Evolutionary conservation across 371 early-diverging fungal species (phyloP).

Genomic region (Nematocida parisii): DNA sequence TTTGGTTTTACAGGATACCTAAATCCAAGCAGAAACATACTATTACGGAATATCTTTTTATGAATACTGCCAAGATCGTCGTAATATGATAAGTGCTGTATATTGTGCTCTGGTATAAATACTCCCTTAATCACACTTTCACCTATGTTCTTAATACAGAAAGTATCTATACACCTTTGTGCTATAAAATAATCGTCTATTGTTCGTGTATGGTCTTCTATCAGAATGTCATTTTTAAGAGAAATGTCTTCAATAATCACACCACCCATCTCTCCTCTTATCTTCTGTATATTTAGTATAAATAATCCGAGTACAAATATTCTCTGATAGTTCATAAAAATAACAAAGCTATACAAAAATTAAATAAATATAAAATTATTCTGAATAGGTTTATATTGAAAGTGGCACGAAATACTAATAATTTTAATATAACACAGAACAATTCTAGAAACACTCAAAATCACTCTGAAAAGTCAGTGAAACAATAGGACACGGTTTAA

Average conservation of each 20-base stretch:
- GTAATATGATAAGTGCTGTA: constrained; percentile 14
- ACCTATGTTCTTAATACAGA: background rate
- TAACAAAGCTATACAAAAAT: too few relatives aligned
- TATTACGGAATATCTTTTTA: background rate
- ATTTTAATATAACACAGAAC: too few relatives aligned
- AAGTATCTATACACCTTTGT: constrained; percentile 11
- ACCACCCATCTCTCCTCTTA: background rate
- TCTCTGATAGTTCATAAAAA: too few relatives aligned
- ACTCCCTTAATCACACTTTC: background rate
- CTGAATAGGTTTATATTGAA: too few relatives aligned
- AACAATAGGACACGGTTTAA: too few relatives aligned
- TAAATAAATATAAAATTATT: too few relatives aligned
- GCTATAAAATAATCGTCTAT: constrained; percentile 10
- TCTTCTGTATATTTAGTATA: background rate
- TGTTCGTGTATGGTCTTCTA: constrained; percentile 9
- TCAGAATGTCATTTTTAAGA: background rate
- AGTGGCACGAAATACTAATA: too few relatives aligned
- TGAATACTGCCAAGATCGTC: constrained; percentile 46
- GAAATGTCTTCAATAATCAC: background rate
- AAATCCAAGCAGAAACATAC: constrained; percentile 17
- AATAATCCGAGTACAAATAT: too few relatives aligned
- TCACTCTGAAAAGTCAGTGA: too few relatives aligned
- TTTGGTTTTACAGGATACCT: constrained; percentile 28
- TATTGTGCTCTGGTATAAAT: background rate
- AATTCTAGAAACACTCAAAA: too few relatives aligned